Conservation (phyloP, 257 asterid genomes). For the Scutellaria galericulata region DNA sequence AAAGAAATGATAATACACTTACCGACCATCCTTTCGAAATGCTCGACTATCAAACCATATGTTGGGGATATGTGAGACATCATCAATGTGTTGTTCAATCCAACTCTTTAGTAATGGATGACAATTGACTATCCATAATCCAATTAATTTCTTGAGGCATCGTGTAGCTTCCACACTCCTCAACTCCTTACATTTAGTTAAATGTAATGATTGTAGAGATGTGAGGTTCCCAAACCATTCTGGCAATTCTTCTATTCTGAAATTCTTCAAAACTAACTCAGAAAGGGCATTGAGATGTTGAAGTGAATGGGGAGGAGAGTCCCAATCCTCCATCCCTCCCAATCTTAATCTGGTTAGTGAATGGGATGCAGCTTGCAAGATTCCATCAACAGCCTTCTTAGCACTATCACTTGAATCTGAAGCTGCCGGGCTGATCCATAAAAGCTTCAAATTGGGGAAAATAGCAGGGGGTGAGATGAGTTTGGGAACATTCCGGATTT, state of each 20-base stretch:
- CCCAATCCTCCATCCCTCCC: background rate
- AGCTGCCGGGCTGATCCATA: background rate
- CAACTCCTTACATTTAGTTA: background rate
- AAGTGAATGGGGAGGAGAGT: background rate
- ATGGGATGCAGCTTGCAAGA: background rate
- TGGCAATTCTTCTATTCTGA: background rate
- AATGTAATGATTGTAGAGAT: background rate
- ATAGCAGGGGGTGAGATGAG: background rate
- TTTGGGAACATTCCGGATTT: background rate
- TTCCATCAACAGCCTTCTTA: background rate
- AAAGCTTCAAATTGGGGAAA: background rate
- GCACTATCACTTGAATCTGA: background rate
- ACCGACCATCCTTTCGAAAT: too few relatives aligned
- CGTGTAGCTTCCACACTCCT: background rate
- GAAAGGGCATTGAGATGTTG: background rate
- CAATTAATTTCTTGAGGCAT: background rate
- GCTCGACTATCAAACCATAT: too few relatives aligned
- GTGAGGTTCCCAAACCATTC: conserved; percentile 2
- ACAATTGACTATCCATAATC: too few relatives aligned
- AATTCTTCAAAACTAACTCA: background rate
- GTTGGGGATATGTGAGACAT: too few relatives aligned
- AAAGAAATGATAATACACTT: too few relatives aligned
- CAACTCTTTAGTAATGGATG: too few relatives aligned
- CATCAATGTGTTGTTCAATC: too few relatives aligned
- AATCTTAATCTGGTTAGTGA: too few relatives aligned